Base-by-base conservation (phyloP, 176 grass and related monocot genomes). In the Neostapfia colusana region DNA sequence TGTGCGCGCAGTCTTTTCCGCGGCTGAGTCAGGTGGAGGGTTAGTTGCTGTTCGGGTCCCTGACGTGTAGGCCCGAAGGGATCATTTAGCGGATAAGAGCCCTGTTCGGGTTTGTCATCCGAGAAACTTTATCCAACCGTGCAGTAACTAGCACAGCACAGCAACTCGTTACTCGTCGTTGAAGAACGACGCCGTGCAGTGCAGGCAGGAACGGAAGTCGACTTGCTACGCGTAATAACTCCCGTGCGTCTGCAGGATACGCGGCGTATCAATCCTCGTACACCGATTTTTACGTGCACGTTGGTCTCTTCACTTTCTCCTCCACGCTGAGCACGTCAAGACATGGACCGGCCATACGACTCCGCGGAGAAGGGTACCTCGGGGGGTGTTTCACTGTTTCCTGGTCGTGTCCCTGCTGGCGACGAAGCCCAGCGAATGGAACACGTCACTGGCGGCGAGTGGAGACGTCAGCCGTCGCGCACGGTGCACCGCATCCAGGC, bases 1-100 rank as follows among this genome's bases (percentile, higher is more conserved):
- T 79, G 88, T 81, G 77, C 54, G 55, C 70, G 56, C 75, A 75
- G 81, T 65, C 76, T 88, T 80, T 88, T 58, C 0, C 56, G 42
- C 28, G 25, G 20, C 24, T 42, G 63, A 40, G 81, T 80, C 63
- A 56, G 69, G 18, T 10, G 26, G 4, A 7, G 56, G 17, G 56
- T 66, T 65, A 16, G 28, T 16, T 5, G 43, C 61, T n/a, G 18
- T 36, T 38, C 1, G 34, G 44, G 37, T 77, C 56, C 80, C 82
- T 80, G 86, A 14, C 26, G 18, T 48, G n/a, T 55, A 36, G 84
- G 70, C 16, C 75, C 80, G 7, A 8, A 12, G 18, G 41, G 56
- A 59, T 69, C 44, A 24, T 65, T 65, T 51, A 51, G 61, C 75
- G 60, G 75, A 65, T 65, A 64, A 49, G 59, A 6, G 10, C 0